Base-by-base conservation (phyloP, 192 early-diverging fungal species). In the Glomus cerebriforme region DNA sequence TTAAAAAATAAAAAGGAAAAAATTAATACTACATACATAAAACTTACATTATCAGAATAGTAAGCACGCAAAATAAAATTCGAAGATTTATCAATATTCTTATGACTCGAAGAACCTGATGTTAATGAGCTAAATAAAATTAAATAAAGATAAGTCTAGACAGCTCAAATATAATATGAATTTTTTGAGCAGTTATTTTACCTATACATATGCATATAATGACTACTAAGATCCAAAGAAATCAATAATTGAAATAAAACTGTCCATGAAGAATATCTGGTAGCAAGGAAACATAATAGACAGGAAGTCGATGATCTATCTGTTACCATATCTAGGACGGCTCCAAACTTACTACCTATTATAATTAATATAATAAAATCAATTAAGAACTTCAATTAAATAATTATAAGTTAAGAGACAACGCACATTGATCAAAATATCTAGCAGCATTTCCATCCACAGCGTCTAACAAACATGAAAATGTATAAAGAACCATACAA, bases 171-270 rank as follows among this genome's bases (percentile, higher is more conserved):
- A 68, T 58, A 39, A 12, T 10, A 66, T 79, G 24, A 49, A 64
- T 45, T 70, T 24, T 29, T 27, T 15, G 26, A 34, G n/a, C 19
- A 35, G 12, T 27, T 32, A 17, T 4, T 81, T 82, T 85, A 92
- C 92, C 93, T 90, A 85, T 97, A 97, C 96, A 99, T 99, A 65
- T 99, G 98, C 91, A 98, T 94, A 81, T 99, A 99, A 82, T 99
- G 98, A 79, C 93, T 95, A 78, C 92, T 94, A 43, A 99, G 90
- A 79, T 99, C 98, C 64, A 99, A 89, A 2, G 95, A 90, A 74
- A 97, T 95, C 60, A 99, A 87, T 60, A 95, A 83, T 87, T 97
- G 96, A 81, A 97, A 97, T 9, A 94, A 27, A n/a, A 98, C 80
- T 29, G 94, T 88, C 74, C 92, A 90, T 1, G 29, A 29, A 0